Conservation (phyloP, 2,329 filamentous ascomycete species). For the Diaporthe australafricana region DNA sequence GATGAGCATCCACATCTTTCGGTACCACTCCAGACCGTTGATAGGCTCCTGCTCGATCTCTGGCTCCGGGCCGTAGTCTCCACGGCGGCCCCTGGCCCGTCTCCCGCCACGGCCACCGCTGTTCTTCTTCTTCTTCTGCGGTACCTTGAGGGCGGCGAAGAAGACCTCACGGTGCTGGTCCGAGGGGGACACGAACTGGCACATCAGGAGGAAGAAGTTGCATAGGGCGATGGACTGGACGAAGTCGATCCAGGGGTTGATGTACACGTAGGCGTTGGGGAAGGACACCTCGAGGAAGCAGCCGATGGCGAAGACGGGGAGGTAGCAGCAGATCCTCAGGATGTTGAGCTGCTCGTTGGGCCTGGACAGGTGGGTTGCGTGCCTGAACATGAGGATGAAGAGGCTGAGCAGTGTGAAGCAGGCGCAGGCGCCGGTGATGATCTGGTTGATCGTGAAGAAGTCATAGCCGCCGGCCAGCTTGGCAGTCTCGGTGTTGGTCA, state of each 20-base stretch:
- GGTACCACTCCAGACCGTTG: conserved; percentile 49
- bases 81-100: conserved; percentile 17
- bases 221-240: conserved; percentile 54
- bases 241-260: conserved; percentile 52
- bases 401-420: conserved; percentile 34
- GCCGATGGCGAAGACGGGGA: conserved; percentile 54
- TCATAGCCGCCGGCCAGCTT: conserved; percentile 32
- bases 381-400: conserved; percentile 32
- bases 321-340: conserved; percentile 54
- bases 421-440: conserved; percentile 36
- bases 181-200: conserved; percentile 53
- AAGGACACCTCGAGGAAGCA: conserved; percentile 53
- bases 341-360: conserved; percentile 56
- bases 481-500: conserved; percentile 31
- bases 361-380: conserved; percentile 50
- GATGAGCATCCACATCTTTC: conserved; percentile 47
- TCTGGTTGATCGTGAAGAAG: conserved; percentile 36
- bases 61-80: neutral
- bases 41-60: conserved; percentile 36
- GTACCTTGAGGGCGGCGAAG: conserved; percentile 49
- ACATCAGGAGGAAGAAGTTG: conserved; percentile 58
- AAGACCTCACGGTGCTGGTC: conserved; percentile 48
- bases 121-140: conserved; percentile 42
- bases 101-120: conserved; percentile 12
- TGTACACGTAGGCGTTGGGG: conserved; percentile 52